A percentile compares a stretch with the other conserved stretches of the same genome.
Evolutionary conservation across 805 yeast genomes (phyloP).

Genomic region (Teunomyces atbi): DNA sequence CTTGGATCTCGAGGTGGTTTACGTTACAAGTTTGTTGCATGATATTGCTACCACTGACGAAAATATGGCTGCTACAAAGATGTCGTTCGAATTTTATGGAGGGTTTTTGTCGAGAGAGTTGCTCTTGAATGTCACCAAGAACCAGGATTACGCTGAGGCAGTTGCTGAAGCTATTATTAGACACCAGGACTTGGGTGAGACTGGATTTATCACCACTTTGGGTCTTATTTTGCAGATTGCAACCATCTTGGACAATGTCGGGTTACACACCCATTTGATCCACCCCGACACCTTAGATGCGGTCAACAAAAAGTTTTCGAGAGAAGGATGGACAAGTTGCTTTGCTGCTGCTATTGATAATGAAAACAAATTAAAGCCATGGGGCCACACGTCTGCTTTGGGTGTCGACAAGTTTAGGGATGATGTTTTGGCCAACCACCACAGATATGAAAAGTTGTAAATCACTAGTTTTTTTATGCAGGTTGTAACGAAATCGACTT

Average conservation of each 20-base stretch:
- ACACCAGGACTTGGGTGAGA: conserved; percentile 33
- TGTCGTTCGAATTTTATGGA: conserved; percentile 36
- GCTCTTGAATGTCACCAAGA: conserved; percentile 19
- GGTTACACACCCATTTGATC: conserved; percentile 24
- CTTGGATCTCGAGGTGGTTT: conserved; percentile 26
- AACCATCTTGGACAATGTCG: conserved; percentile 34
- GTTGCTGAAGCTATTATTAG: conserved; percentile 34
- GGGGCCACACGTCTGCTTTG: conserved; percentile 36
- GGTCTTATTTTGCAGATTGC: conserved; percentile 32
- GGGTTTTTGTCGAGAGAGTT: conserved; percentile 28
- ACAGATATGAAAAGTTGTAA: conserved; percentile 18
- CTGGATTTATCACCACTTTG: conserved; percentile 31
- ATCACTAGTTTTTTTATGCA: not conserved
- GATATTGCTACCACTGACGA: conserved; percentile 35
- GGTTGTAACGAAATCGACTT: not conserved
- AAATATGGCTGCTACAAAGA: conserved; percentile 30
- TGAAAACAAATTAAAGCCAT: conserved; percentile 29
- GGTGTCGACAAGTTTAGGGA: conserved; percentile 28
- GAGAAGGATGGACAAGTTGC: conserved; percentile 31
- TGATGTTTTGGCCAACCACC: conserved; percentile 25
- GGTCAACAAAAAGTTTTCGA: conserved; percentile 21
- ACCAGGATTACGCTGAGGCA: conserved; percentile 32
- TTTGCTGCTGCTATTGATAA: conserved; percentile 31
- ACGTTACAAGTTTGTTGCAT: conserved; percentile 30
- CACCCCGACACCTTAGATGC: conserved; percentile 27